Base-by-base conservation (phyloP, 148 eudicot genomes). In the Tetragonia tetragonoides region DNA sequence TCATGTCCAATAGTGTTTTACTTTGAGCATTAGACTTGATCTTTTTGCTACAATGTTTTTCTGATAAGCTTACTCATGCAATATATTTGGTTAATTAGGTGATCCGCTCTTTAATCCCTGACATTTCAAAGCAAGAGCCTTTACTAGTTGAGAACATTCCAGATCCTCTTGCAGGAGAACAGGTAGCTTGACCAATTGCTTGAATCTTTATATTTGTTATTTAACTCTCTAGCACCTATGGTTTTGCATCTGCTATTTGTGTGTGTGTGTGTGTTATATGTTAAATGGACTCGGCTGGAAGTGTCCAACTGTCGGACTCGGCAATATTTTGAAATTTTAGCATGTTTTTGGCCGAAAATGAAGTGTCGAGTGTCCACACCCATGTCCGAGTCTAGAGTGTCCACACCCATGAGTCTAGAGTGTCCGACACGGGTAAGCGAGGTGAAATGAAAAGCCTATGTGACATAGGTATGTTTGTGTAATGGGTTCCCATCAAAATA, bases 141-240 rank as follows among this genome's bases (percentile, higher is more conserved):
- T 88, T 96, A 69, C 88, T 89, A 65, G 88, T 89, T 54, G 99
- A 96, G 82, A 93, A 96, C 84, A 64, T 85, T 66, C 93, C 92
- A 56, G 98, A 96, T 86, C 95, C 94, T 68, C 91, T 96, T 82
- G 91, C 95, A 46, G 99, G 98, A 57, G 99, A 96, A 76, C 97
- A 96, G 99, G 99, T 96, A 77, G 21, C 78, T 75, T 49, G 56
- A 78, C 66, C 46, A 59, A 72, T 10, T 49, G 49, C 49, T 17
- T 66, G 21, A 38, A 12, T 44, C 47, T 68, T 71, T 34, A 8
- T 21, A 51, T 70, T 17, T 77, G 12, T 14, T 66, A 61, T 57
- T 53, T 63, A 64, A 61, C 44, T 44, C 46, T 60, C 20, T 37
- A 20, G 75, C 60, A 70, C 66, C 67, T 11, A 28, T 54, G 61